Evolutionary conservation across 1,284 basidiomycete genomes (phyloP).

Genomic region (Sanghuangporus weigelae): DNA sequence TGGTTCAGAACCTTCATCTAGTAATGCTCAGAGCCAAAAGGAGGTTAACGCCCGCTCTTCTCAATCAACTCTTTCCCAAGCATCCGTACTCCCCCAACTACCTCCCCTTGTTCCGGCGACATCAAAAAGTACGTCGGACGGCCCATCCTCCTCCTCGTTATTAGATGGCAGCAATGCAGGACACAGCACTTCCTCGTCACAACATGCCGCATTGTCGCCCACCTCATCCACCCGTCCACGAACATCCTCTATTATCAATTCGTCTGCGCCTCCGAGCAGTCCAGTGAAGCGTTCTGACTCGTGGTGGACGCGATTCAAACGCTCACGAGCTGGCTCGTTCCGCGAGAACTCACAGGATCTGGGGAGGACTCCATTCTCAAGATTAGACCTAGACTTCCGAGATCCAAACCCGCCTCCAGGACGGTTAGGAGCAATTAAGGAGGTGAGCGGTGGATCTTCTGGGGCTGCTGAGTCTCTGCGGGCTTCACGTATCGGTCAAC

Average conservation of each 20-base stretch:
- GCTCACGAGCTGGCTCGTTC: slow-evolving; percentile 9
- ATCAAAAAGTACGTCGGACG: slow-evolving; percentile 7
- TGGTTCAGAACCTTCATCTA: not conserved
- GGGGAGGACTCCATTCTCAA: not conserved
- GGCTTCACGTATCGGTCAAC: slow-evolving; percentile 21
- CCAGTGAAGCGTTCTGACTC: slow-evolving; percentile 20
- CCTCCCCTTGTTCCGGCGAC: not conserved
- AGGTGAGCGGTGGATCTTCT: slow-evolving; percentile 35
- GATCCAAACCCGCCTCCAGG: slow-evolving; percentile 66
- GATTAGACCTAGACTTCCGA: slow-evolving; percentile 44
- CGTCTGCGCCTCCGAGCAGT: slow-evolving; percentile 5
- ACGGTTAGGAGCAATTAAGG: slow-evolving; percentile 50
- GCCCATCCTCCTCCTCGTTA: not conserved
- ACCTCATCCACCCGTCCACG: slow-evolving; percentile 8
- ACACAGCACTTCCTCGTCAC: slow-evolving; percentile 1
- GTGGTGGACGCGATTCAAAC: slow-evolving; percentile 20
- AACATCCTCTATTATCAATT: slow-evolving; percentile 18
- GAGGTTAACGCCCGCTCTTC: slow-evolving; percentile 26
- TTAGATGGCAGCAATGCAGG: not conserved
- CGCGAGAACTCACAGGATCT: slow-evolving; percentile 11
- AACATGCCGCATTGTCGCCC: slow-evolving; percentile 2
- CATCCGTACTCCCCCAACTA: not conserved
- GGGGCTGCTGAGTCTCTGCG: slow-evolving; percentile 6
- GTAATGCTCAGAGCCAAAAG: not conserved
- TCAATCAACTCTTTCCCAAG: slow-evolving; percentile 2